Evolutionary conservation across 768 basidiomycete genomes (phyloP), one percentile per base, ranked within the genome.

Genomic region (Leccinellum luteum): DNA sequence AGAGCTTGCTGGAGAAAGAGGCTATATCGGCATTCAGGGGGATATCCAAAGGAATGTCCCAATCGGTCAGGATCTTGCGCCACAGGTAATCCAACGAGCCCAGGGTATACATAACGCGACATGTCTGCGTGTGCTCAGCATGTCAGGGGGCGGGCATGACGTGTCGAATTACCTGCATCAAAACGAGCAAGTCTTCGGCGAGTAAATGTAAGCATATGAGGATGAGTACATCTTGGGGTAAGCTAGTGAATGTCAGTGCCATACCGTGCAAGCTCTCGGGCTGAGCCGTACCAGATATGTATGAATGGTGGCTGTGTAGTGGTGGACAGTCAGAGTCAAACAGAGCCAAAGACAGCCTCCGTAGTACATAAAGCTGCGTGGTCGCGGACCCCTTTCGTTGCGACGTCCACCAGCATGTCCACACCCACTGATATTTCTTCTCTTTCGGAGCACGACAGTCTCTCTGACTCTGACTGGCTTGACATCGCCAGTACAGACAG

Each of bases 391-490:
- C 73, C 71, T 74, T 69, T 73, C 65, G 47, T 48, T 55, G 31
- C 61, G 56, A 58, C 71, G 60, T 44, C 64, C 67, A 67, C 57
- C 56, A 65, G 51, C 59, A 74, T 69, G 66, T 55, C 69, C 63
- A 69, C 78, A 60, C 69, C 68, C 58, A 68, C 72, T 62, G 74
- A 74, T 58, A 74, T 75, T 61, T 75, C 77, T 54, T 68, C 67
- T 60, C 76, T 83, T 71, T 83, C 86, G 64, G 89, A 90, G 69
- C 68, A 79, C 62, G 88, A 87, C 69, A 82, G 72, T 60, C 71
- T 83, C 60, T 91, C 89, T 38, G 90, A 92, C 75, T 89, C 87
- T 30, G 90, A 92, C 72, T 92, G 90, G 90, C 85, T 89, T 66
- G 89, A 91, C 66, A 80, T 92, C 63, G 76, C 86, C 30, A 85